Evolutionary conservation across 257 asterid genomes (phyloP), one percentile per base, ranked within the genome.

Genomic region (Solanum pinnatisectum): DNA sequence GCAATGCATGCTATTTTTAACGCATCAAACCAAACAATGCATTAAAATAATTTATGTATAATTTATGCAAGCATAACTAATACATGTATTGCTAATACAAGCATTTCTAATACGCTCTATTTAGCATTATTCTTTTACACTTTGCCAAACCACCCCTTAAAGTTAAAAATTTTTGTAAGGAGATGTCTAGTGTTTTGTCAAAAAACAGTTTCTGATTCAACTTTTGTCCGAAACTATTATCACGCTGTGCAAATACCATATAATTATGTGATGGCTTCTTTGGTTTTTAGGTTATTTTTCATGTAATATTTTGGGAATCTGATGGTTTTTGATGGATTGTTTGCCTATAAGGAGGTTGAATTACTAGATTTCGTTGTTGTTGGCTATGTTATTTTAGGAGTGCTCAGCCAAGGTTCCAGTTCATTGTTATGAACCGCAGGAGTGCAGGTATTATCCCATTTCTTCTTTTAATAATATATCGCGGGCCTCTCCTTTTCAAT

Each of bases 371-470:
- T 52, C 46, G 30, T 65, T 78, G 30, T 68, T 83, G 87, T 70
- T 87, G 86, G 88, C 18, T 90, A 32, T 90, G 33, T 87, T 91
- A 86, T 92, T 86, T 78, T 94, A 96, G 99, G 98, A 93, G 90
- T 83, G 78, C 93, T n/a, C 94, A 91, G 30, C 98, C 99, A 8
- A 92, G 93, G 89, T 95, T 92, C 91, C 99, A 96, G 95, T 95
- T 96, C 89, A 92, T 95, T 87, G 98, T 96, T 18, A 94, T 96
- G 98, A 95, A 96, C 93, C 92, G 96, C 68, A 91, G 93, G 85
- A 94, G 87, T 84, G 90, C 95, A 84, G 98, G 99, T 96, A 42
- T 85, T 89, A 90, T 85, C 67, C 74, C 74, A 81, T 70, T 52
- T 67, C 87, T 85, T 71, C 37, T 44, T 27, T 10, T 8, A 56